Base-by-base conservation (phyloP, 2,329 filamentous ascomycete species). In the Aureobasidium sp. region DNA sequence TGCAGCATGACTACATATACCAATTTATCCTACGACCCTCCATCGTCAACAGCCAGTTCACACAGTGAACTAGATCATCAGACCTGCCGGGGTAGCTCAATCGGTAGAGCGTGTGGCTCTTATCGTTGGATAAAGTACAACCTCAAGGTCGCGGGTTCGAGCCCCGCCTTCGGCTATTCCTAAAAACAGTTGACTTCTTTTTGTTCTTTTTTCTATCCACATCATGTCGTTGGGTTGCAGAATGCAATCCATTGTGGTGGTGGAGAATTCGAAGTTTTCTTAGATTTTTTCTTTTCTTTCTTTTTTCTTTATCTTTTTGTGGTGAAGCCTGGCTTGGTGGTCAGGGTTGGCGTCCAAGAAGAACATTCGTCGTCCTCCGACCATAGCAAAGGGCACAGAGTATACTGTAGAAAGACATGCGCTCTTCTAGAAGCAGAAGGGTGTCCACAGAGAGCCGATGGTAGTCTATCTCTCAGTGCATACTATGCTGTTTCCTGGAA, bases 21-120 rank as follows among this genome's bases (percentile, higher is more conserved):
- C 7, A 2, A n/a, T 0, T 8, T 15, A 2, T 17, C 3, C 1
- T 15, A 12, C 0, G 1, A 1, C 3, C 20, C 9, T 39, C 50
- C 50, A 39, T 53, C 34, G 23, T 55, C 51, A 41, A 37, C 51
- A 55, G 37, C 51, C 51, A 55, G 51, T 55, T 42, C 36, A 41
- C 34, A 17, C 37, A 37, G 20, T 37, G 32, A 39, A 39, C 34
- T 37, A 23, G 50, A 39, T 39, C 50, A 52, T 52, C 50, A 47
- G 50, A 44, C 56, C 55, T 64, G 75, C 75, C 74, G 70, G 75
- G 75, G 72, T 77, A 77, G 75, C 76, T 78, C 75, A 77, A 77
- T 78, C 74, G 75, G 72, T 72, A 77, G 74, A 76, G 74, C 74
- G 73, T 75, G 73, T 74, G 76, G 75, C 76, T 76, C 75, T 77